A percentile compares a stretch with the other conserved stretches of the same genome.
Evolutionary conservation across 257 asterid genomes (phyloP).

Genomic region (Striga asiatica): DNA sequence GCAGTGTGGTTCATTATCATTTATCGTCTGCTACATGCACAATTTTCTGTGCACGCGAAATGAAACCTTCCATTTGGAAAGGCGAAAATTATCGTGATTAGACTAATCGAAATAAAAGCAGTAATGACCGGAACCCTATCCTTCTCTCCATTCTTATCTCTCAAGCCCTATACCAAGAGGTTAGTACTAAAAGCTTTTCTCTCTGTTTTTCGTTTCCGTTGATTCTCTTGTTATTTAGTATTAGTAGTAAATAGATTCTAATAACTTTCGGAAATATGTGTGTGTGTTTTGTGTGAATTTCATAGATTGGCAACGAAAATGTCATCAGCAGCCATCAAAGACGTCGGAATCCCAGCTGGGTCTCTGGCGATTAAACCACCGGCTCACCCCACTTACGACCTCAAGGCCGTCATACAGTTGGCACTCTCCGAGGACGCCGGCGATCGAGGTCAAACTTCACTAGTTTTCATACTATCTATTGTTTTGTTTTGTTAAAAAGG

Average conservation of each 20-base stretch:
- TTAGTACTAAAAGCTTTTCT: not conserved
- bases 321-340: constrained; percentile 38
- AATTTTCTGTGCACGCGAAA: too few relatives aligned
- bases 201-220: not conserved
- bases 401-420: constrained; percentile 63
- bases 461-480: not conserved
- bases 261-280: too few relatives aligned
- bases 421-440: constrained; percentile 98
- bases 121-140: not conserved
- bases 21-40: too few relatives aligned
- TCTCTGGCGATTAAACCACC: constrained; percentile 67
- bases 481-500: too few relatives aligned
- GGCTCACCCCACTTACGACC: constrained; percentile 83
- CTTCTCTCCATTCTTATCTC: not conserved
- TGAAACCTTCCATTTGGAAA: too few relatives aligned
- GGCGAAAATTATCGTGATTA: too few relatives aligned
- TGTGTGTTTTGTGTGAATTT: constrained; percentile 10
- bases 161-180: not conserved
- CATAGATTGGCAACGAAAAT: constrained; percentile 62
- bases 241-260: too few relatives aligned
- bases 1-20: too few relatives aligned
- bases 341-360: constrained; percentile 21
- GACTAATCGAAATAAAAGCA: too few relatives aligned
- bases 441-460: constrained; percentile 43
- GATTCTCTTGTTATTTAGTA: not conserved